Evolutionary conservation across 2,329 filamentous ascomycete genomes (phyloP).

Genomic region (Metarhizium album): DNA sequence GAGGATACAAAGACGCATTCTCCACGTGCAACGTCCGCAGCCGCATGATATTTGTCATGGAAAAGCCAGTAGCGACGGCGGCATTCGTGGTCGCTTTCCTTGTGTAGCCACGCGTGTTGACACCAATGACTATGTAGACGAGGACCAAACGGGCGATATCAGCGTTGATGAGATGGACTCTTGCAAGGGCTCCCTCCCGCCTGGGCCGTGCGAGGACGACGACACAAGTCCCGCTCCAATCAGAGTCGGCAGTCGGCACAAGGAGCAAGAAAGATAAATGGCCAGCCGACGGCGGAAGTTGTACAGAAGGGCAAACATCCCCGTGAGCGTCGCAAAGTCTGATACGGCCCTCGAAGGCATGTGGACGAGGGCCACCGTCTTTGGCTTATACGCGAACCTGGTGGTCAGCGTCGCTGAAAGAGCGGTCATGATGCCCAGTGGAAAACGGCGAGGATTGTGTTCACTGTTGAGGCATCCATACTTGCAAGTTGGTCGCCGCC

Average conservation of each 20-base stretch:
- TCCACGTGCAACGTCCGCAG: slow-evolving; percentile 21
- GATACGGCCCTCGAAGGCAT: slow-evolving; percentile 15
- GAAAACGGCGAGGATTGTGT: slow-evolving; percentile 15
- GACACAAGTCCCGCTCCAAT: slow-evolving; percentile 17
- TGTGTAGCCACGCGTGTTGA: slow-evolving; percentile 35
- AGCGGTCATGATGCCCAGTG: slow-evolving; percentile 22
- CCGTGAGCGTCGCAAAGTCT: slow-evolving; percentile 11
- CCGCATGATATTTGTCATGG: slow-evolving; percentile 31
- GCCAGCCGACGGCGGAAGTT: slow-evolving; percentile 18
- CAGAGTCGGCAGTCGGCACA: slow-evolving; percentile 11
- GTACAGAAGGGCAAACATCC: slow-evolving; percentile 15
- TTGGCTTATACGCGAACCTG: slow-evolving; percentile 23
- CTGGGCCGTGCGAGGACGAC: slow-evolving; percentile 11
- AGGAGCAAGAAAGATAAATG: slow-evolving; percentile 15
- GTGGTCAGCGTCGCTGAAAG: slow-evolving; percentile 20
- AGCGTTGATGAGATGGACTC: slow-evolving; percentile 24
- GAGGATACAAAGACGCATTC: slow-evolving; percentile 37
- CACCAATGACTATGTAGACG: slow-evolving; percentile 37
- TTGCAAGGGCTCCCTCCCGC: slow-evolving; percentile 13
- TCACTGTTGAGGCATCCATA: slow-evolving; percentile 28
- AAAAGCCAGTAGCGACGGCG: slow-evolving; percentile 32
- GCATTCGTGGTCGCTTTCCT: slow-evolving; percentile 33
- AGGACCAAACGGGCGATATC: slow-evolving; percentile 43
- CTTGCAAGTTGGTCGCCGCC: slow-evolving; percentile 27
- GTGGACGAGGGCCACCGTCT: slow-evolving; percentile 36